Evolutionary conservation across 225 moss, liverwort and hornwort species (phyloP).

Genomic region (Neckera pumila): DNA sequence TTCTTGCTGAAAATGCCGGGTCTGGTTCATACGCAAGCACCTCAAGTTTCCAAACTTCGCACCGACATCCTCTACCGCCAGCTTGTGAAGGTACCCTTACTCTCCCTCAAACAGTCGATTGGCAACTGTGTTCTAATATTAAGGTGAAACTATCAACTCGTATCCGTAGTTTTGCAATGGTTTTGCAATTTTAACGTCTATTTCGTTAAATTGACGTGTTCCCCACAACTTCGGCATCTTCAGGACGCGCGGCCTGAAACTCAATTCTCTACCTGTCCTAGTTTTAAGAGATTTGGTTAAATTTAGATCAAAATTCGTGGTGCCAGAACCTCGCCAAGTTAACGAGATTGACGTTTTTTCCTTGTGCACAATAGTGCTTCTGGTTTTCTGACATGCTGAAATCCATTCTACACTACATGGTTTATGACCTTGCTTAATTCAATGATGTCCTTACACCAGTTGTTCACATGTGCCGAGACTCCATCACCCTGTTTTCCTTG

Average conservation of each 20-base stretch:
- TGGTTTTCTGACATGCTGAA: not conserved
- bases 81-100: conserved; percentile 7
- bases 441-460: not conserved
- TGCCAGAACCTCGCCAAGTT: not conserved
- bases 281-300: not conserved
- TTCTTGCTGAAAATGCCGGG: conserved; percentile 14
- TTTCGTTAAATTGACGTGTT: not conserved
- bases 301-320: not conserved
- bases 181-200: not conserved
- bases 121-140: not conserved
- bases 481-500: not conserved
- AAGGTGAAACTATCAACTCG: not conserved
- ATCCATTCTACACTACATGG: not conserved
- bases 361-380: not conserved
- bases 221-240: not conserved
- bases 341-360: not conserved
- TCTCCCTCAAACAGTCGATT: not conserved
- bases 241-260: not conserved
- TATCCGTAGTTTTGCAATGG: not conserved
- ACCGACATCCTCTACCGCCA: conserved; percentile 15
- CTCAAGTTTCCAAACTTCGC: conserved; percentile 8
- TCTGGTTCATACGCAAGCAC: conserved; percentile 13
- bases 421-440: not conserved
- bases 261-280: not conserved
- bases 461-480: not conserved